Conservation (phyloP, 306 rosid genomes). For the Albizia julibrissin region DNA sequence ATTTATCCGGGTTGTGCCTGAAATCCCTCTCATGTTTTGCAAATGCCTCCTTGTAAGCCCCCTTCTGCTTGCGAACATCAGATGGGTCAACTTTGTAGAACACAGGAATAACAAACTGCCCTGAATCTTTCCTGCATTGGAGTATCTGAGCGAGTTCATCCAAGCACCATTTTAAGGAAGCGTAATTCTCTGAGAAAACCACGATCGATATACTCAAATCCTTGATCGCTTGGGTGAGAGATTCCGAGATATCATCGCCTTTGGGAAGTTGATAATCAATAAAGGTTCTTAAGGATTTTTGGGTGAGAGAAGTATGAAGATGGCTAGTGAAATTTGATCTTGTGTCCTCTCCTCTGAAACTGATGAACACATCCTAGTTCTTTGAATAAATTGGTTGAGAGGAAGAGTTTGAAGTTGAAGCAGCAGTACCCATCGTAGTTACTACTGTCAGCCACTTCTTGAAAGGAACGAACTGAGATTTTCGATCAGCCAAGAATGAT, state of each 20-base stretch:
- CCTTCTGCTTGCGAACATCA: not conserved
- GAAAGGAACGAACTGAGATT: too few species aligned
- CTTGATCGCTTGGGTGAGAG: not conserved
- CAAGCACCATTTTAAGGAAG: constrained; percentile 20
- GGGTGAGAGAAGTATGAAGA: not conserved
- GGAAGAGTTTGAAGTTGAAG: not conserved
- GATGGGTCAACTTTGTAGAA: constrained; percentile 25
- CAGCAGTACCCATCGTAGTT: too few species aligned
- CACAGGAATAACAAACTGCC: constrained; percentile 19
- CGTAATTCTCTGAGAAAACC: constrained; percentile 7
- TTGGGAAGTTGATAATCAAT: not conserved
- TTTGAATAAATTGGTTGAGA: not conserved
- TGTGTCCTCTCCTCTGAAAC: not conserved
- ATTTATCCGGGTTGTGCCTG: not conserved
- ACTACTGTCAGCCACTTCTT: not conserved
- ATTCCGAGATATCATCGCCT: constrained; percentile 15
- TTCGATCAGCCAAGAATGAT: too few species aligned
- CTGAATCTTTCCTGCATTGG: not conserved
- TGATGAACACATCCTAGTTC: not conserved
- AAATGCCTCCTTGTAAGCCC: constrained; percentile 7
- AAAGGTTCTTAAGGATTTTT: not conserved
- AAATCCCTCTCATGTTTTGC: constrained; percentile 12
- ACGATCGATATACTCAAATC: not conserved
- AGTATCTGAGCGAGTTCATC: constrained; percentile 6
- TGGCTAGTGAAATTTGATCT: not conserved